A percentile compares a stretch with the other conserved stretches of the same genome.
These are phyloP conservation scores for Rhodotorula babjevae DNA, from an alignment of 768 basidiomycete species.

Conservation along the genomic window DNA sequence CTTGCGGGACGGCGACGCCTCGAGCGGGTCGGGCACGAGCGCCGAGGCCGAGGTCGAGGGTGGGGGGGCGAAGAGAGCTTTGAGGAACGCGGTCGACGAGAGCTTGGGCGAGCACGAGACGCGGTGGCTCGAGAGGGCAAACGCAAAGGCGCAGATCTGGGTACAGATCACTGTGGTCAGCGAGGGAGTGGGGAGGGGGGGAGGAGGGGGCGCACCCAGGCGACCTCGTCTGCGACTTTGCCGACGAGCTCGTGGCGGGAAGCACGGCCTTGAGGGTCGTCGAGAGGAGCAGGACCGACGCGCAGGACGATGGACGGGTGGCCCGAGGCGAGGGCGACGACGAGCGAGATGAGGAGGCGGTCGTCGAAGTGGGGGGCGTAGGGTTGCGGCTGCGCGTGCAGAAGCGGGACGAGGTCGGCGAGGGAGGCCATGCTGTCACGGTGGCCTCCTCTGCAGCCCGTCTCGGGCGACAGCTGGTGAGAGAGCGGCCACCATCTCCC, in stretches of 20 bases:
- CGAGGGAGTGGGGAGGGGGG: no score
- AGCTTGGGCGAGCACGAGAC: neutral
- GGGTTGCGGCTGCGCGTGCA: neutral
- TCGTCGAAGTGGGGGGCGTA: slow-evolving; percentile 1
- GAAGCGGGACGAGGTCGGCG: neutral
- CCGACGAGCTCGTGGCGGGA: neutral
- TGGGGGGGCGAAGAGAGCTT: slow-evolving; percentile 8
- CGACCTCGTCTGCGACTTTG: neutral
- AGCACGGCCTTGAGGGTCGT: neutral
- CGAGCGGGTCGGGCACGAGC: neutral
- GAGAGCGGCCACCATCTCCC: no score
- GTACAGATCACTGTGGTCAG: no score
- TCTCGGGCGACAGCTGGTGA: no score
- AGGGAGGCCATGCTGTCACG: neutral
- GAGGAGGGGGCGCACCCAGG: neutral
- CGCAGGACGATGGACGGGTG: slow-evolving; percentile 5
- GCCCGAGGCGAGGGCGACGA: neutral
- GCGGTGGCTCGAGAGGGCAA: slow-evolving; percentile 1
- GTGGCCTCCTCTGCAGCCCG: no score
- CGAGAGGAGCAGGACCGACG: neutral
- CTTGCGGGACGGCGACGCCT: neutral
- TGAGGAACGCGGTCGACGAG: neutral
- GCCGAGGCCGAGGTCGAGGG: neutral
- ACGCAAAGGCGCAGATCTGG: neutral
- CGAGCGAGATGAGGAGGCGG: neutral